These are phyloP conservation scores for Cryptococcus depauperatus DNA, from an alignment of 1,284 basidiomycete species.

Conservation along the genomic window DNA sequence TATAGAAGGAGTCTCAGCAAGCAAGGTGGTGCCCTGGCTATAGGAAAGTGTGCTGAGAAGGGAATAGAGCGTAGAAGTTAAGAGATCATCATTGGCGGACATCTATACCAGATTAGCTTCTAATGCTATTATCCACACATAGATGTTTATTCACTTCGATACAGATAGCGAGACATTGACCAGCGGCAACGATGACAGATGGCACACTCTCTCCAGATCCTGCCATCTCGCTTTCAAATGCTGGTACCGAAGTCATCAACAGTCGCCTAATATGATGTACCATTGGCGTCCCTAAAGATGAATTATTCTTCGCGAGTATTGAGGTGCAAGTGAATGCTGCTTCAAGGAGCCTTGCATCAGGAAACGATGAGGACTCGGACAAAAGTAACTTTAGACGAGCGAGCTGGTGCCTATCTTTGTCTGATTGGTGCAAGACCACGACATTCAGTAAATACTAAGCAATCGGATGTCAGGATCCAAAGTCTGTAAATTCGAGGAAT, in stretches of 20 bases:
- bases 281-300: constrained; percentile 66
- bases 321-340: constrained; percentile 38
- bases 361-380: constrained; percentile 70
- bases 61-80: constrained; percentile 93
- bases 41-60: constrained; percentile 83
- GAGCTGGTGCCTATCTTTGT: constrained; percentile 63
- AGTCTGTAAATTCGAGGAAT: too few relatives aligned
- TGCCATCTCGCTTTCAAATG: constrained; percentile 77
- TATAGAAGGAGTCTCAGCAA: constrained; percentile 21
- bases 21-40: constrained; percentile 55
- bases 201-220: constrained; percentile 38
- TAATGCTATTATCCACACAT: not conserved
- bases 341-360: constrained; percentile 52
- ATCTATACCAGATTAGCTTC: constrained; percentile 49
- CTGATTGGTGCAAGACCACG: constrained; percentile 64
- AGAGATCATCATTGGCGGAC: constrained; percentile 77
- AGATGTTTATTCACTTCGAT: constrained; percentile 55
- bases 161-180: constrained; percentile 81
- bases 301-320: constrained; percentile 68
- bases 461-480: too few relatives aligned
- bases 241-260: constrained; percentile 75
- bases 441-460: constrained; percentile 82
- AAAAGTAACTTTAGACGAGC: constrained; percentile 65
- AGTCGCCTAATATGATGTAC: constrained; percentile 76
- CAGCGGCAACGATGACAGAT: constrained; percentile 69